Base-by-base conservation (phyloP, 129 eudicot species). In the Sambucus nigra region DNA sequence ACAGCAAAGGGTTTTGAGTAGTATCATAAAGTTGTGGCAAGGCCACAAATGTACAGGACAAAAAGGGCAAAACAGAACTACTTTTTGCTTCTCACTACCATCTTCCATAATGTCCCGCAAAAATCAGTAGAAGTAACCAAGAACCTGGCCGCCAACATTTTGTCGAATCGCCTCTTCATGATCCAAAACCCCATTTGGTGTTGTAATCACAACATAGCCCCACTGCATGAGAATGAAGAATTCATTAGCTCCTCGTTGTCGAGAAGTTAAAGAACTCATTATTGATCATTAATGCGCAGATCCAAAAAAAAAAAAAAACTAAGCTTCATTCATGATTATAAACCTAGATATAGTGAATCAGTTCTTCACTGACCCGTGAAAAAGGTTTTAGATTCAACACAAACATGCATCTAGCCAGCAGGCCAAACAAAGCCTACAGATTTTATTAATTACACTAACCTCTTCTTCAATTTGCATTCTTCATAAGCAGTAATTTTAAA, bases 131-230 rank as follows among this genome's bases (percentile, higher is more conserved):
- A 88, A 88, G 60, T 78, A 88, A 19, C 97, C 95, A 9, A 88
- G 66, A 64, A 88, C 97, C 69, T 88, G 97, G 60, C 97, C 97
- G 32, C 97, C 97, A 14, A 84, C 80, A 27, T 84, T 80, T 62
- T 84, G 97, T 38, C 73, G 66, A 35, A 84, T 72, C 47, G 94
- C 97, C 57, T 84, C 97, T 77, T 84, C 94, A 60, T 88, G 97
- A 49, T 88, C 97, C 80, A 88, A 35, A 16, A 88, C 82, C 20
- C 97, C 94, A 73, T 81, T 88, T 5, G 94, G 97, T 21, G 97
- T 88, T 40, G 94, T 77, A 54, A 84, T 73, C 61, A 88, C 97
- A 69, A 88, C 94, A 56, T 88, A 84, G 47, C 97, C 97, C 97
- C 97, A 88, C 97, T 88, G 79, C 92, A 70, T 0, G 7, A 52